phyloP scores from a whole-genome alignment of 805 yeast genomes.

The Ogataea dorogensis region DNA sequence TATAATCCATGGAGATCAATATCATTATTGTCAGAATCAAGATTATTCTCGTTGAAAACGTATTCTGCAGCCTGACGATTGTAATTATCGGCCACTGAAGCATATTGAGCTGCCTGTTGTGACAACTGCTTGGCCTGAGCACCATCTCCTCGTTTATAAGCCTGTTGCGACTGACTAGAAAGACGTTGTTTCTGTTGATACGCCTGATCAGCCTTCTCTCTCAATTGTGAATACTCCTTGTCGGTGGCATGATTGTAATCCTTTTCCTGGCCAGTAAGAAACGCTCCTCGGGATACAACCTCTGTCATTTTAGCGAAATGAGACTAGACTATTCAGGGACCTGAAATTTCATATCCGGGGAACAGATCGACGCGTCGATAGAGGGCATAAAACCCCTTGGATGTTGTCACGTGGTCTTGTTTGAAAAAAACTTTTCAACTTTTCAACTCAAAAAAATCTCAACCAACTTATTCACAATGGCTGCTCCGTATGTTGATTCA shows the following conservation, averaged over 20 bases:
- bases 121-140: conserved; percentile 71
- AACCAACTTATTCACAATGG: conserved; percentile 23
- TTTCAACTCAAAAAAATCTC: conserved; percentile 7
- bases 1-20: conserved; percentile 91
- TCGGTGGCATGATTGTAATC: conserved; percentile 79
- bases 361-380: conserved; percentile 8
- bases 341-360: conserved; percentile 7
- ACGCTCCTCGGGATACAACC: conserved; percentile 28
- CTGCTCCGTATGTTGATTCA: conserved; percentile 29
- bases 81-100: conserved; percentile 59
- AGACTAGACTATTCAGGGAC: background rate
- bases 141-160: conserved; percentile 74
- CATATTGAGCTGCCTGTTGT: conserved; percentile 60
- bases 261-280: conserved; percentile 21
- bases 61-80: conserved; percentile 86
- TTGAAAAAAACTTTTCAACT: conserved; percentile 6
- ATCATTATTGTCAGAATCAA: conserved; percentile 81
- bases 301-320: conserved; percentile 25
- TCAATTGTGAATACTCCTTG: conserved; percentile 55
- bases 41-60: conserved; percentile 83
- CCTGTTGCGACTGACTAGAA: conserved; percentile 69
- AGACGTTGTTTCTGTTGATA: conserved; percentile 53
- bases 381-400: conserved; percentile 1
- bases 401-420: conserved; percentile 5
- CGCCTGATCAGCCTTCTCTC: conserved; percentile 69